Base-by-base conservation (phyloP, 2,329 filamentous ascomycete species). In the Lasiodiplodia hormozganensis region DNA sequence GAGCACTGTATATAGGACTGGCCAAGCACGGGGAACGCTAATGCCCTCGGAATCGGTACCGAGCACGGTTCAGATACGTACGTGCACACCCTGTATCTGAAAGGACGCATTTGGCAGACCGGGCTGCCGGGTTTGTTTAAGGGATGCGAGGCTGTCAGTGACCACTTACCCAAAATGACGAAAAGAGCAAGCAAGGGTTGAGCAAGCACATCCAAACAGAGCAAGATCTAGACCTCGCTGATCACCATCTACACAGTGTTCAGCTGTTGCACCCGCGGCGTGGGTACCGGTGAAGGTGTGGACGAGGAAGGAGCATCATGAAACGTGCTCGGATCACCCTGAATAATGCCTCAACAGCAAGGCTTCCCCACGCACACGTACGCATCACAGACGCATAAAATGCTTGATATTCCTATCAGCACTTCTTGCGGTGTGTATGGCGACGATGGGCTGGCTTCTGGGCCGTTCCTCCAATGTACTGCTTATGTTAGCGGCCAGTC, bases 271-370 rank as follows among this genome's bases (percentile, higher is more conserved):
- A 43, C 40, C 40, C 18, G 16, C 16, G 4, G 43, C n/a, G n/a
- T 47, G 43, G 18, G 18, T 47, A 21, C 43, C 43, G 43, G 43
- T 47, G 7, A 47, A 21, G 43, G 10, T 10, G n/a, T 47, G 43
- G 43, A 21, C n/a, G 43, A n/a, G 16, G n/a, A 18, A n/a, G 16
- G n/a, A 36, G 31, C 31, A 64, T 64, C 60, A 47, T 64, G 60
- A 64, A 64, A 64, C 60, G 60, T 52, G 60, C 60, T 64, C 60
- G 36, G 47, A 52, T 64, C 60, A 51, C 21, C 5, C 43, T n/a
- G 25, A 52, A 64, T 64, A 64, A 64, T 64, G 60, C 60, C 60
- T 64, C 47, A 11, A 4, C 36, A n/a, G 31, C 34, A 34, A n/a
- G 14, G 6, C 16, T 10, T n/a, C 54, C 31, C 31, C 21, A 21